A percentile compares a stretch with the other conserved stretches of the same genome.
Evolutionary conservation across 163 green algal species (phyloP).

Genomic region (Prototheca wickerhamii): DNA sequence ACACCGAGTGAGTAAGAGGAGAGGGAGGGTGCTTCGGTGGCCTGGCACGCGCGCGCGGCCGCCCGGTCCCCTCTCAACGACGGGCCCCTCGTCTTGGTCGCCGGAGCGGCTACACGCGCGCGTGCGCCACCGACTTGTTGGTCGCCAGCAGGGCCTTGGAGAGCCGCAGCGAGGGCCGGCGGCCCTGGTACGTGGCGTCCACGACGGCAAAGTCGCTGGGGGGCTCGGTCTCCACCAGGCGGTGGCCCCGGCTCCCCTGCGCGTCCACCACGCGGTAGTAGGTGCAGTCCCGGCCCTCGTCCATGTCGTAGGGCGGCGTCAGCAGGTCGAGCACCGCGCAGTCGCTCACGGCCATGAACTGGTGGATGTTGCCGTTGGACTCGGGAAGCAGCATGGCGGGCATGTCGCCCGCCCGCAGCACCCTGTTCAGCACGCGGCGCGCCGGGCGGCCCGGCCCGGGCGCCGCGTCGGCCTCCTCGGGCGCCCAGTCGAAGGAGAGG

Average conservation of each 20-base stretch:
- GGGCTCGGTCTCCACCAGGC: slow-evolving; percentile 20
- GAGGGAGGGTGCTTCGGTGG: too few relatives aligned
- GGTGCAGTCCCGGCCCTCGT: slow-evolving; percentile 38
- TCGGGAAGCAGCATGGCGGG: slow-evolving; percentile 43
- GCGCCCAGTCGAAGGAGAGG: slow-evolving; percentile 66
- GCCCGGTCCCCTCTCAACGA: too few relatives aligned
- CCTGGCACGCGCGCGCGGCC: too few relatives aligned
- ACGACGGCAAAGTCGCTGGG: slow-evolving; percentile 25
- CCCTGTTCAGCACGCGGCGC: slow-evolving; percentile 36
- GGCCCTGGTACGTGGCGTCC: background rate
- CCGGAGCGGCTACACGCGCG: too few relatives aligned
- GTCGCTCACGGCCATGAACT: slow-evolving; percentile 69
- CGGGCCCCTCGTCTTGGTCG: too few relatives aligned
- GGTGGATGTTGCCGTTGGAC: slow-evolving; percentile 77
- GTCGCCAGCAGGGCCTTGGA: too few relatives aligned
- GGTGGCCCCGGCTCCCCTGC: background rate
- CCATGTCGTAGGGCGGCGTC: slow-evolving; percentile 64
- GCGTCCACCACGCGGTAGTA: slow-evolving; percentile 20
- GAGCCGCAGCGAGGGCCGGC: too few relatives aligned
- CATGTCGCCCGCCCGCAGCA: slow-evolving; percentile 18
- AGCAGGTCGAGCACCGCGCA: slow-evolving; percentile 87
- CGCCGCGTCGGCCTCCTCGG: background rate
- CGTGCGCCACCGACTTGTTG: too few relatives aligned
- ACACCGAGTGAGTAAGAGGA: too few relatives aligned
- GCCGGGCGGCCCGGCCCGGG: slow-evolving; percentile 8